Evolutionary conservation across 1,284 basidiomycete species (phyloP).

Genomic region (Cryptococcus sp.): DNA sequence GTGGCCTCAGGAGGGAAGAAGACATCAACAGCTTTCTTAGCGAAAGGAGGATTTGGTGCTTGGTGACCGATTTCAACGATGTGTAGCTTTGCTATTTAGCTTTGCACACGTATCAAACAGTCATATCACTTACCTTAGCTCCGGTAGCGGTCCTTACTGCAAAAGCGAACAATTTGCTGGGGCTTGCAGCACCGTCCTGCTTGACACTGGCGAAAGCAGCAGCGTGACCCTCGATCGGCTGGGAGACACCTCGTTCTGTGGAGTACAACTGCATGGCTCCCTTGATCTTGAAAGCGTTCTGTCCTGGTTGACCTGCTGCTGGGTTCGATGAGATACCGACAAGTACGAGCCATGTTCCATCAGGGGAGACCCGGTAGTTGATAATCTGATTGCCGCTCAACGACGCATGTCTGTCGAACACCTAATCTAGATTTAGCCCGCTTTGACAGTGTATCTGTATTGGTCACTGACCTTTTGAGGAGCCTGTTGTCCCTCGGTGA

Average conservation of each 20-base stretch:
- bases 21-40: constrained; percentile 97
- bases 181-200: constrained; percentile 73
- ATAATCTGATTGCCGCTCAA: constrained; percentile 95
- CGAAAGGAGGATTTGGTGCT: constrained; percentile 89
- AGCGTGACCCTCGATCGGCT: constrained; percentile 98
- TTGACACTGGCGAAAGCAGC: constrained; percentile 93
- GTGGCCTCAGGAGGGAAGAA: constrained; percentile 98
- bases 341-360: constrained; percentile 97
- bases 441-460: neutral
- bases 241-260: constrained; percentile 77
- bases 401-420: constrained; percentile 96
- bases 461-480: constrained; percentile 35
- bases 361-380: constrained; percentile 88
- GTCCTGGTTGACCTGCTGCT: constrained; percentile 59
- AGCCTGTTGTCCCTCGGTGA: constrained; percentile 42
- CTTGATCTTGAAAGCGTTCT: constrained; percentile 95
- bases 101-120: neutral
- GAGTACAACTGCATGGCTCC: constrained; percentile 91
- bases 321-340: constrained; percentile 95
- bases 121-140: constrained; percentile 69
- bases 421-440: constrained; percentile 51
- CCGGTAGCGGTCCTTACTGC: constrained; percentile 92
- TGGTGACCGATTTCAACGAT: constrained; percentile 98
- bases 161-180: constrained; percentile 93
- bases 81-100: constrained; percentile 66